These are phyloP conservation scores for thale cress (Arabidopsis thaliana) DNA, from an alignment of 345 rosid genomes.

Conservation along the genomic window TAIR10.1 NC_003071.7:18869001-18869500, in stretches of 20 bases:
- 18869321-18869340: slow-evolving; percentile 1
- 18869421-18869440: slow-evolving; percentile 44
- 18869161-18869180: not conserved
- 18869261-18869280: slow-evolving; percentile 2
- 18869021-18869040: not conserved
- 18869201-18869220: not conserved
- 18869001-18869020: not conserved
- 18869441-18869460: slow-evolving; percentile 15
- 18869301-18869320: slow-evolving; percentile 13
- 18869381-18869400: slow-evolving; percentile 42
- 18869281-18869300: slow-evolving; percentile 20
- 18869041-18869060: not conserved
- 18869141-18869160: not conserved
- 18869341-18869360: slow-evolving; percentile 32
- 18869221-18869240: not conserved
- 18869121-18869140: slow-evolving; percentile 12
- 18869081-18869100: not conserved
- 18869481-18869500: not conserved
- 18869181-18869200: slow-evolving; percentile 5
- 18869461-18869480: not conserved
- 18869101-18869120: not conserved
- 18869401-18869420: slow-evolving; percentile 41
- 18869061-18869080: slow-evolving; percentile 12
- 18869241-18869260: not conserved
- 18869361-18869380: slow-evolving; percentile 40